Evolutionary conservation across 1,139 yeast genomes (phyloP), one percentile per base, ranked within the genome.

Genomic region (Yamadazyma sp.): DNA sequence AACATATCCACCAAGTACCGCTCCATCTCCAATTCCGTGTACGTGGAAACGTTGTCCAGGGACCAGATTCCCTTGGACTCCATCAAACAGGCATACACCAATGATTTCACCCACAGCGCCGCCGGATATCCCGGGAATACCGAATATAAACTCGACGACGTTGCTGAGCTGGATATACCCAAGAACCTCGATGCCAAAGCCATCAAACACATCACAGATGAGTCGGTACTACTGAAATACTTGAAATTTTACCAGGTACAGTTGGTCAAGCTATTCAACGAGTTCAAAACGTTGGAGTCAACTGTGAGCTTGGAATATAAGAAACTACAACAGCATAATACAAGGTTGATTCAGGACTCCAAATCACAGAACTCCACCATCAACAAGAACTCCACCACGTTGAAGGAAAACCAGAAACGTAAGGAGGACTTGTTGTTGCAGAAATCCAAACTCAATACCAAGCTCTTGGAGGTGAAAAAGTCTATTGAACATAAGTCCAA

Each of bases 1-100:
- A 70, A 72, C 44, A 55, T 65, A 22, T 39, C 60, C 26, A 66
- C 66, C 40, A 63, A 65, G 41, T 72, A 66, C 49, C 50, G 67
- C 25, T 61, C 73, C 1, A 66, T 64, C 44, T 61, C 69, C 12
- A 48, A 54, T 12, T 60, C 73, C 0, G 64, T 69, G 1, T 67
- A 44, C 26, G 40, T 50, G 18, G 47, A 47, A 28, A 49, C 53
- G 6, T 33, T 28, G 27, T 18, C 41, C 2, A n/a, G 5, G 6
- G 37, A 32, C 2, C 11, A 28, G 8, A 31, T 20, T 17, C 36
- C 38, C 3, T 23, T 35, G 15, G 33, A 37, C 11, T 10, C 32
- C 7, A 35, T 41, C 10, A 33, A 35, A 14, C 29, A 41, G 17
- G 40, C 31, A n/a, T 25, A 41, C 26, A 22, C 17, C 14, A 36